Evolutionary conservation across 108 stramenopile species (phyloP).

Genomic region (Seminavis robusta): DNA sequence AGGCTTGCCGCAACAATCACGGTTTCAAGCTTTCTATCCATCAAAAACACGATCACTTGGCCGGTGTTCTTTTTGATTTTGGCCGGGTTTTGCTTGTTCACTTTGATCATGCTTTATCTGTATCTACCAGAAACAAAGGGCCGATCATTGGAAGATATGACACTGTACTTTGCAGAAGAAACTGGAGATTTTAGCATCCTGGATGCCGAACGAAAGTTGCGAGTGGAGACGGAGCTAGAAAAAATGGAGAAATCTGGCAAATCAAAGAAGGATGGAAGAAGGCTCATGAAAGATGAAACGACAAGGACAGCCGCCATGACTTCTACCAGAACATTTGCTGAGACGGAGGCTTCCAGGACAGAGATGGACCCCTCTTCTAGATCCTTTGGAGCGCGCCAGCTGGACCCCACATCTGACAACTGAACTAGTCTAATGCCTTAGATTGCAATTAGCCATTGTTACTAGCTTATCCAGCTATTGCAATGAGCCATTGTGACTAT

Average conservation of each 20-base stretch:
- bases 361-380: no score
- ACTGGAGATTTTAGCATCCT: constrained; percentile 49
- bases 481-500: no score
- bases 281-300: no score
- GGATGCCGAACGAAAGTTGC: constrained; percentile 37
- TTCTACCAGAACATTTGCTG: no score
- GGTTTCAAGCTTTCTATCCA: constrained; percentile 60
- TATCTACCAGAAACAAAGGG: constrained; percentile 81
- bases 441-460: no score
- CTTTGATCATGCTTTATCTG: constrained; percentile 41
- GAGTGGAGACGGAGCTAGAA: no score
- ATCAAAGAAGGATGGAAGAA: constrained; percentile 3
- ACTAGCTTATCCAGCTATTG: no score
- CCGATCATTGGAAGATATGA: constrained; percentile 66
- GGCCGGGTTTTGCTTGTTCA: constrained; percentile 25
- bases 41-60: constrained; percentile 52
- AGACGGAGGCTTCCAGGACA: no score
- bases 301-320: no score
- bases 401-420: no score
- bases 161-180: constrained; percentile 58
- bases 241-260: constrained; percentile 5
- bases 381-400: no score
- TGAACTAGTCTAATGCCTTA: no score
- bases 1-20: constrained; percentile 63
- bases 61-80: constrained; percentile 57